A percentile compares a stretch with the other conserved stretches of the same genome.
Conservation (phyloP, 177 flowering plant species). For the Vitis hybrid region DNA sequence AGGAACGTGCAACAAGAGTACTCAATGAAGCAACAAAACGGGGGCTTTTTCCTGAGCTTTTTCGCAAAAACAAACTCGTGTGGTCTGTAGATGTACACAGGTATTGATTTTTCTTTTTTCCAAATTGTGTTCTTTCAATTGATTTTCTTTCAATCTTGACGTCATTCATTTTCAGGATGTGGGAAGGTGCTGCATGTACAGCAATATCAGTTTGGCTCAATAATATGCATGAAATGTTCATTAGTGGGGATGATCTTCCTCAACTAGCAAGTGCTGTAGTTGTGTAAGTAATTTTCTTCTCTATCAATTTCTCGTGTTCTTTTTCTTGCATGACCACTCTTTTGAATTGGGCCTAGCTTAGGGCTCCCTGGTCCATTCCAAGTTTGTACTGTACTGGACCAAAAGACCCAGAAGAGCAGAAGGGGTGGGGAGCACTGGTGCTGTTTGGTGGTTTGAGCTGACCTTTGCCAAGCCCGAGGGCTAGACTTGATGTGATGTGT, state of each 20-base stretch:
- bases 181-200: constrained; percentile 80
- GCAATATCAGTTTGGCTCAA: constrained; percentile 88
- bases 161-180: constrained; percentile 62
- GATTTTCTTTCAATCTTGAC: not conserved
- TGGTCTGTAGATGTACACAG: constrained; percentile 97
- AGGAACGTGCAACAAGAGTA: constrained; percentile 72
- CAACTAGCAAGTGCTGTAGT: constrained; percentile 74
- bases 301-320: not conserved
- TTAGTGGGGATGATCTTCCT: constrained; percentile 72
- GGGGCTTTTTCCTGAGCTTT: constrained; percentile 81
- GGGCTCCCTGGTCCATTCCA: no score
- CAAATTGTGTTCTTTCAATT: not conserved
- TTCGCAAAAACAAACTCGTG: constrained; percentile 72
- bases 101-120: constrained; percentile 29
- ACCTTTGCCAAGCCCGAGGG: no score
- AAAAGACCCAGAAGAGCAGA: no score
- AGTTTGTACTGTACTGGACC: no score
- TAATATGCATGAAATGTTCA: constrained; percentile 44
- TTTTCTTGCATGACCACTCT: not conserved
- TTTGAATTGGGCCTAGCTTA: not conserved
- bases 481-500: no score
- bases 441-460: no score
- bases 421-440: no score
- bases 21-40: constrained; percentile 77
- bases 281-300: constrained; percentile 53